Evolutionary conservation across 1,284 basidiomycete genomes (phyloP).

Genomic region (Sporisorium scitamineum): DNA sequence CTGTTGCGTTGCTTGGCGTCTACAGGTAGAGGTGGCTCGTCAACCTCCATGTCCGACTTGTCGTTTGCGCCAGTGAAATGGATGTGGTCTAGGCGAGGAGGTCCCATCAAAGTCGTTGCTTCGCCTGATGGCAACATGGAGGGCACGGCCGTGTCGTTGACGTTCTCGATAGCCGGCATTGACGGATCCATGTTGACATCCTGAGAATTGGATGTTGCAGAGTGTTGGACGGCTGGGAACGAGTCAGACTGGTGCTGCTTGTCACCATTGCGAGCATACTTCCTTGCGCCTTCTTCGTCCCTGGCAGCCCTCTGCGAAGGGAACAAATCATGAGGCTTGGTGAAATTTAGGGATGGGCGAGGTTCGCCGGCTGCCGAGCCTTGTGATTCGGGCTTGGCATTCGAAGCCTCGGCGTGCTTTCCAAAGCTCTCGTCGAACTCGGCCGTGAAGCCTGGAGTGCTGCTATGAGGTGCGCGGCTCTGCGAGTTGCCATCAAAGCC

Average conservation of each 20-base stretch:
- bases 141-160: neutral
- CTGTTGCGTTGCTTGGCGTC: conserved; percentile 20
- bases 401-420: neutral
- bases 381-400: neutral
- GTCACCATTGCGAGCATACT: conserved; percentile 18
- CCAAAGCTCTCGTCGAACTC: conserved; percentile 12
- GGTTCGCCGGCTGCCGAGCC: neutral
- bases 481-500: conserved; percentile 24
- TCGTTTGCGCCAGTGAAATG: neutral
- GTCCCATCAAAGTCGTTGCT: conserved; percentile 5
- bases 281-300: conserved; percentile 45
- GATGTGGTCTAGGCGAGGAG: neutral
- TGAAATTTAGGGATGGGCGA: conserved; percentile 30
- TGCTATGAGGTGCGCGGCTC: neutral
- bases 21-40: conserved; percentile 10
- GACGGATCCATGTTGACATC: neutral
- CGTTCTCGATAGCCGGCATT: neutral
- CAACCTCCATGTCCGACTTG: conserved; percentile 16
- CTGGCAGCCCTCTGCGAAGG: conserved; percentile 32
- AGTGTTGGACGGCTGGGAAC: neutral
- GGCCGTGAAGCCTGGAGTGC: conserved; percentile 3
- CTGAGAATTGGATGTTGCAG: neutral
- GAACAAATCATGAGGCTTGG: conserved; percentile 46
- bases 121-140: neutral
- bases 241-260: neutral